Evolutionary conservation across 148 eudicot species (phyloP).

Genomic region (Vaccinium corymbosum): DNA sequence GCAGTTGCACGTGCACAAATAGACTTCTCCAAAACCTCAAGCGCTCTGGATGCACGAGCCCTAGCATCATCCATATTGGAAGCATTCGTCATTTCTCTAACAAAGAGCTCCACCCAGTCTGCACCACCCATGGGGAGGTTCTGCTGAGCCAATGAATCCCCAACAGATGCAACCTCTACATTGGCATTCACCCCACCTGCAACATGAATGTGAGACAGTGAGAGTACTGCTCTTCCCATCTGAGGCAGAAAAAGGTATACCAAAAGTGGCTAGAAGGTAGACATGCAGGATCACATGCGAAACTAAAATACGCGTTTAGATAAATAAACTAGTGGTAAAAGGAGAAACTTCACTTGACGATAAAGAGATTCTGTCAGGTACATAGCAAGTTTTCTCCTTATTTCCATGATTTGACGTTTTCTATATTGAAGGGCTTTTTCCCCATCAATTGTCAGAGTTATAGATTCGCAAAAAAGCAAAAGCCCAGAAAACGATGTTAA

Average conservation of each 20-base stretch:
- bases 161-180: constrained; percentile 31
- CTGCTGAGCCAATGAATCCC: constrained; percentile 28
- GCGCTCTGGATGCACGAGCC: constrained; percentile 67
- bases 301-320: neutral
- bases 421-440: neutral
- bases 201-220: constrained; percentile 15
- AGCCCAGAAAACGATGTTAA: neutral
- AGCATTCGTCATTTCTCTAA: constrained; percentile 61
- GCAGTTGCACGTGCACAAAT: constrained; percentile 45
- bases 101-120: constrained; percentile 91
- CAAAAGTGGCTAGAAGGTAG: neutral
- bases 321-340: neutral
- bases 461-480: neutral
- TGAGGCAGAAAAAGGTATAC: neutral
- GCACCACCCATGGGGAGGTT: constrained; percentile 47
- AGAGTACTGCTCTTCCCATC: neutral
- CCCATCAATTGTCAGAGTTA: neutral
- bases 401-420: neutral
- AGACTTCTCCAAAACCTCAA: constrained; percentile 72
- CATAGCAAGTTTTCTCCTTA: neutral
- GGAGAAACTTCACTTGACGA: neutral
- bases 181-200: constrained; percentile 30
- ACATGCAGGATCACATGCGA: neutral
- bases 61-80: constrained; percentile 68
- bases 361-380: neutral